Conservation (phyloP, 78 protist species). For the Bodo saltans region DNA sequence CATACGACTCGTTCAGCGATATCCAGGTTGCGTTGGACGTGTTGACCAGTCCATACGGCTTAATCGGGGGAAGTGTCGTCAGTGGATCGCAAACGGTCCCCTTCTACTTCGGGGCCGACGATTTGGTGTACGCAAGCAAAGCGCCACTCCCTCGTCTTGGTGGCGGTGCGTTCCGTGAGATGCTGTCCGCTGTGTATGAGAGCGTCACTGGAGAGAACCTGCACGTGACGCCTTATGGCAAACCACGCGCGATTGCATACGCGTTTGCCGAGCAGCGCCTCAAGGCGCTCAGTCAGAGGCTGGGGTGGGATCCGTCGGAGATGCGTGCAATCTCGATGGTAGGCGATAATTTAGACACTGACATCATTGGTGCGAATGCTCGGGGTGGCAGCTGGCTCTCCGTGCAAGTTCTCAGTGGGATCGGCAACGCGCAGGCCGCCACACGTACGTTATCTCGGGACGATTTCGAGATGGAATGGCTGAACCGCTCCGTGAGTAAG, state of each 20-base stretch:
- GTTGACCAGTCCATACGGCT: background rate
- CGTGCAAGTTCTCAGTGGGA: background rate
- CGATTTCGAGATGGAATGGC: background rate
- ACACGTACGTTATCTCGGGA: background rate
- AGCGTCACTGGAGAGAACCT: background rate
- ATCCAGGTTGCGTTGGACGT: background rate
- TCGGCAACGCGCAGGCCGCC: background rate
- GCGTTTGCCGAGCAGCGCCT: background rate
- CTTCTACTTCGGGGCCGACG: background rate
- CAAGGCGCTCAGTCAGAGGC: background rate
- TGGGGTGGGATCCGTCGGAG: background rate
- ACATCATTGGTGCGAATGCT: conserved; percentile 2
- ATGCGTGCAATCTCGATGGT: background rate
- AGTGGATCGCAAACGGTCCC: background rate
- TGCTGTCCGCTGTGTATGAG: background rate
- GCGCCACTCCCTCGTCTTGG: background rate
- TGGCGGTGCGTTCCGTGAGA: background rate
- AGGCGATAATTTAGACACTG: background rate
- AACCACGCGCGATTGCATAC: background rate
- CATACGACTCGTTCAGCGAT: background rate
- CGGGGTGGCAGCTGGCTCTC: background rate
- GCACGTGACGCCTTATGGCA: background rate
- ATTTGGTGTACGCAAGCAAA: background rate
- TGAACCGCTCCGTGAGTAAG: background rate
- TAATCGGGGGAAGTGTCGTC: background rate